A percentile compares a stretch with the other conserved stretches of the same genome.
phyloP scores from a whole-genome alignment of 495 filamentous ascomycete genomes.

The Daldinia caldariorum region DNA sequence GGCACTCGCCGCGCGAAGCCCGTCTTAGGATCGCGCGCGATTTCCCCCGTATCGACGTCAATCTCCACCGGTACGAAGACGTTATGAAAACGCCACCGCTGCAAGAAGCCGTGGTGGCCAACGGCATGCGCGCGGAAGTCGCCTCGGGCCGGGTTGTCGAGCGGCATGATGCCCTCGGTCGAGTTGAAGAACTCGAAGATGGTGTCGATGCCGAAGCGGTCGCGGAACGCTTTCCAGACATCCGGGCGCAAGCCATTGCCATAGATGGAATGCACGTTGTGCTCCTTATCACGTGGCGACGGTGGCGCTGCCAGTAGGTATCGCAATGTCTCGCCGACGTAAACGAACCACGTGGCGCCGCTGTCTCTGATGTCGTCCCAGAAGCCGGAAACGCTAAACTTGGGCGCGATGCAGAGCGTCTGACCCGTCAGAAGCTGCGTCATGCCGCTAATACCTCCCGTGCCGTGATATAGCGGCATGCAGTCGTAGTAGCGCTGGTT shows the following conservation, averaged over 20 bases:
- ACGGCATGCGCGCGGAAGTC: conserved; percentile 71
- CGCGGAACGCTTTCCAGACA: conserved; percentile 74
- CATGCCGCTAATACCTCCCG: conserved; percentile 67
- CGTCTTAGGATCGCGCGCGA: conserved; percentile 69
- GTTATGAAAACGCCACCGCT: conserved; percentile 60
- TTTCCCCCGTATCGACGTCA: conserved; percentile 72
- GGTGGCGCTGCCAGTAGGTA: conserved; percentile 78
- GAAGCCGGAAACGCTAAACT: conserved; percentile 76
- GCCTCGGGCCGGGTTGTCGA: conserved; percentile 67
- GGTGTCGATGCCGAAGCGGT: conserved; percentile 68
- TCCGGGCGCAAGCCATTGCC: conserved; percentile 84
- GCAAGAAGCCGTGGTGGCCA: conserved; percentile 74
- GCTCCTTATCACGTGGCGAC: conserved; percentile 68
- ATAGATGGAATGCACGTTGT: conserved; percentile 73
- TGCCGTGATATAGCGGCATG: conserved; percentile 87
- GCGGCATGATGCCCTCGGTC: conserved; percentile 68
- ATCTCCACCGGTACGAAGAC: conserved; percentile 72
- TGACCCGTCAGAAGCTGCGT: conserved; percentile 65
- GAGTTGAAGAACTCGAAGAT: conserved; percentile 74
- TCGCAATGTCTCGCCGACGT: conserved; percentile 83
- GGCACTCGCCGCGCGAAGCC: conserved; percentile 70
- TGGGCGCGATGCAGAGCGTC: conserved; percentile 72
- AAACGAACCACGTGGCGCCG: conserved; percentile 74
- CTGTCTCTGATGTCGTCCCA: conserved; percentile 79
- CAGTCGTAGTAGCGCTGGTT: conserved; percentile 75